Percentiles rank a stretch among this genome's conserved stretches.
Conservation (phyloP, 495 filamentous ascomycete genomes). For the Penicillium antarcticum region DNA sequence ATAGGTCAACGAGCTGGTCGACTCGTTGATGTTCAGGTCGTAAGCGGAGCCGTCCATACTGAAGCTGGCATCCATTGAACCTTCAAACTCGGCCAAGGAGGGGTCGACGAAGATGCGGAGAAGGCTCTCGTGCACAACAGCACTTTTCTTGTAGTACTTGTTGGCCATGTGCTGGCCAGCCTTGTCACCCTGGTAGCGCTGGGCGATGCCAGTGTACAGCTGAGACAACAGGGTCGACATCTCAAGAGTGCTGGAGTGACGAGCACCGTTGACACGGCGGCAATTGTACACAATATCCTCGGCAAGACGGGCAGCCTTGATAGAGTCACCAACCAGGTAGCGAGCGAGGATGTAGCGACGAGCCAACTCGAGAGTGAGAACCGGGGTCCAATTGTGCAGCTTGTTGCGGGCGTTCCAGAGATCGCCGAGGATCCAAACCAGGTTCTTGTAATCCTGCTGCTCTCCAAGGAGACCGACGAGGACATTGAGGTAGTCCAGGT, state of each 20-base stretch:
- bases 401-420: constrained; percentile 36
- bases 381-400: constrained; percentile 15
- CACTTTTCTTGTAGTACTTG: constrained; percentile 42
- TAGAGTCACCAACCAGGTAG: constrained; percentile 29
- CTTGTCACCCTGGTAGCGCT: constrained; percentile 30
- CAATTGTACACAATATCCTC: constrained; percentile 45
- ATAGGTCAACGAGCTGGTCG: constrained; percentile 9
- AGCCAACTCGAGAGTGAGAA: constrained; percentile 32
- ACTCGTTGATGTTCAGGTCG: constrained; percentile 19
- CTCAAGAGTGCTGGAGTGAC: constrained; percentile 32
- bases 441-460: constrained; percentile 35
- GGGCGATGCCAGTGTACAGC: constrained; percentile 36
- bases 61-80: constrained; percentile 17
- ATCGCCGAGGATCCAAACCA: constrained; percentile 31
- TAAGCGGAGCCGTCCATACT: constrained; percentile 22
- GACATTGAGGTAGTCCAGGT: constrained; percentile 29
- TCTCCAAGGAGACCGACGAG: constrained; percentile 34
- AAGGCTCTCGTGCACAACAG: constrained; percentile 34
- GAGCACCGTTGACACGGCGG: constrained; percentile 34
- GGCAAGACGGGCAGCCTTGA: constrained; percentile 33
- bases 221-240: constrained; percentile 39
- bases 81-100: constrained; percentile 25
- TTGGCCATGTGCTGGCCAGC: constrained; percentile 30
- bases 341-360: constrained; percentile 37
- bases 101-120: constrained; percentile 36